Conservation (phyloP, 2,329 filamentous ascomycete genomes). For the Falciphora oryzae region DNA sequence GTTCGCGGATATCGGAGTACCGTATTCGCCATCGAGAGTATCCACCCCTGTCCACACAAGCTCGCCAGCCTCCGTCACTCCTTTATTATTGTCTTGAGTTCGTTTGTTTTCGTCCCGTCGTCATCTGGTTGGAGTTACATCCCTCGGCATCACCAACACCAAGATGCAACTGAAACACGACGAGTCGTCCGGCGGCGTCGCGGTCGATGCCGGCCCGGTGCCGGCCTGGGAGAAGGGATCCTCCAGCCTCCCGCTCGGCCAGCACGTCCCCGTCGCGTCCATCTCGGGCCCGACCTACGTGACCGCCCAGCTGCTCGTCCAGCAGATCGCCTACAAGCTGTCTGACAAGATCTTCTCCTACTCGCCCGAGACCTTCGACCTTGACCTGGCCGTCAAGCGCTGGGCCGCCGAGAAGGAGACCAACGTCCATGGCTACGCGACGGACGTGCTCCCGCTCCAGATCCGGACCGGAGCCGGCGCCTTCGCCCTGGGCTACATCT, state of each 20-base stretch:
- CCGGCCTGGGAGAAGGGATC: conserved; percentile 35
- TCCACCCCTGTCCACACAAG: too few species aligned
- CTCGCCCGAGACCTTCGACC: conserved; percentile 87
- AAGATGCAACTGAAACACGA: conserved; percentile 20
- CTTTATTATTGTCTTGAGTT: neutral
- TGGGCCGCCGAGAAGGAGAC: conserved; percentile 66
- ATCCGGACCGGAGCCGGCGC: conserved; percentile 84
- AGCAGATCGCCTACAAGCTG: conserved; percentile 91
- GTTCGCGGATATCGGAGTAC: too few species aligned
- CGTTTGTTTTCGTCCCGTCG: neutral
- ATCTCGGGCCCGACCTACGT: conserved; percentile 88
- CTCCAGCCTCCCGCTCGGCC: conserved; percentile 52
- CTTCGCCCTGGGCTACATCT: conserved; percentile 92
- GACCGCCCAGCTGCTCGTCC: conserved; percentile 86
- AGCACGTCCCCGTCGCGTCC: conserved; percentile 46
- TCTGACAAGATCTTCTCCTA: conserved; percentile 98
- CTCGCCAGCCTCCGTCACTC: neutral
- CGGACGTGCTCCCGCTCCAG: conserved; percentile 74
- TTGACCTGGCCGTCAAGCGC: conserved; percentile 74
- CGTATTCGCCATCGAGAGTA: too few species aligned
- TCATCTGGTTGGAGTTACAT: neutral
- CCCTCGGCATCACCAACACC: neutral
- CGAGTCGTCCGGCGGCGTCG: conserved; percentile 18
- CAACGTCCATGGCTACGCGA: conserved; percentile 79
- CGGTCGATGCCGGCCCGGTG: conserved; percentile 4